phyloP scores from a whole-genome alignment of 768 basidiomycete species.

The Suillus brevipes region DNA sequence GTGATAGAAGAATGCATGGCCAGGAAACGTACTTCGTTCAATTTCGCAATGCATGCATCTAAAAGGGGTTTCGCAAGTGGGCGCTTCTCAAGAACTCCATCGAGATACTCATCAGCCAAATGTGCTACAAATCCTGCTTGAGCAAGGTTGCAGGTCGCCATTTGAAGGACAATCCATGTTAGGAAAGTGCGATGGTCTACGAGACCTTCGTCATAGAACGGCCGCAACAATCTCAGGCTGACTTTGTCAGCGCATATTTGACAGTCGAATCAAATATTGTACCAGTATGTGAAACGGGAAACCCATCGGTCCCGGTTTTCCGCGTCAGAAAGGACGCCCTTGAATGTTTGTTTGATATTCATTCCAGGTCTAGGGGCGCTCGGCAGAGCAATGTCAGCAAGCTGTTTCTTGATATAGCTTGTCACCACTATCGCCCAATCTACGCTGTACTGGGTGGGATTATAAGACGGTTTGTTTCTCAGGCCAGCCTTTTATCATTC shows the following conservation, averaged over 20 bases:
- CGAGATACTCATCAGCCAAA: constrained; percentile 78
- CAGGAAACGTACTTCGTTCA: constrained; percentile 54
- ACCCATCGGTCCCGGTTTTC: constrained; percentile 77
- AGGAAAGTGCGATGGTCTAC: constrained; percentile 79
- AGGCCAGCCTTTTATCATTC: constrained; percentile 56
- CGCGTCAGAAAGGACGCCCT: constrained; percentile 71
- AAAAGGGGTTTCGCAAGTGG: constrained; percentile 68
- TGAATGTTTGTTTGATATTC: constrained; percentile 84
- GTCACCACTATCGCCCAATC: constrained; percentile 86
- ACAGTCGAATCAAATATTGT: neutral
- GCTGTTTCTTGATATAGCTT: constrained; percentile 79
- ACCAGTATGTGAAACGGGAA: constrained; percentile 80
- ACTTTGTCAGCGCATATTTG: constrained; percentile 5
- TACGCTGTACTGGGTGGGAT: constrained; percentile 79
- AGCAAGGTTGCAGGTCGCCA: constrained; percentile 75
- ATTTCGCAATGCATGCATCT: constrained; percentile 67
- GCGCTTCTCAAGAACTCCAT: constrained; percentile 65
- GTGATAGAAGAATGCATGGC: constrained; percentile 8
- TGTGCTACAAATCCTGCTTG: constrained; percentile 76
- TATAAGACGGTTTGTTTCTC: constrained; percentile 76
- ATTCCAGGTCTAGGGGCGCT: constrained; percentile 73
- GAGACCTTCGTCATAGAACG: constrained; percentile 78
- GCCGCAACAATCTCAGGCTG: constrained; percentile 70
- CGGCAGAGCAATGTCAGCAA: constrained; percentile 76
- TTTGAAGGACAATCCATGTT: constrained; percentile 76